Conservation (phyloP, 441 rosid genomes). For the Croton setiger region DNA sequence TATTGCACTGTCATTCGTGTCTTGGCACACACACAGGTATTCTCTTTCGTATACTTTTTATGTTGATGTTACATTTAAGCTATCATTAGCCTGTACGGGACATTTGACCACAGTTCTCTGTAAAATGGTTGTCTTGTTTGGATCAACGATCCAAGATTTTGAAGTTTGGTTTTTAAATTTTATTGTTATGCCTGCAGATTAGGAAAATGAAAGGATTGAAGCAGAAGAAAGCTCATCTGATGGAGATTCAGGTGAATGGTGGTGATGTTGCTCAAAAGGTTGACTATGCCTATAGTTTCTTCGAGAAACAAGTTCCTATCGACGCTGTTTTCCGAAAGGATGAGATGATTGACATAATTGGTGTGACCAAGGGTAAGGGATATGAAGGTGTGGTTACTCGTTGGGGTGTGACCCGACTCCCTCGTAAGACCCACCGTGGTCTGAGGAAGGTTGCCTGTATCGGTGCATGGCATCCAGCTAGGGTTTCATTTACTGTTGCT, state of each 20-base stretch:
- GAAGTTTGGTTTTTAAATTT: background rate
- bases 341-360: conserved; percentile 85
- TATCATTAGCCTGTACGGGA: too few relatives aligned
- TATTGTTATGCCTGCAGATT: conserved; percentile 34
- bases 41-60: background rate
- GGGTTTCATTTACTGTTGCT: conserved; percentile 91
- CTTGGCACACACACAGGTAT: conserved; percentile 61
- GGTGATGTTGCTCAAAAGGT: conserved; percentile 71
- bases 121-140: too few relatives aligned
- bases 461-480: conserved; percentile 96
- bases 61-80: too few relatives aligned
- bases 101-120: too few relatives aligned
- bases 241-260: conserved; percentile 89
- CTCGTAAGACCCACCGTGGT: conserved; percentile 93
- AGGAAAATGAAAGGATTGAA: conserved; percentile 89
- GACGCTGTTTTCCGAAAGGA: conserved; percentile 83
- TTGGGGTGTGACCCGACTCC: conserved; percentile 96
- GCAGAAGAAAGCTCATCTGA: conserved; percentile 87
- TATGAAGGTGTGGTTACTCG: conserved; percentile 93
- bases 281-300: conserved; percentile 72
- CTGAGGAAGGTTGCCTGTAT: conserved; percentile 93
- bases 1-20: conserved; percentile 64
- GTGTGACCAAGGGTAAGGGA: conserved; percentile 91
- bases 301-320: conserved; percentile 75
- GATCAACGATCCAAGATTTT: too few relatives aligned